Conservation (phyloP, 1,284 basidiomycete genomes). For the Gymnopus androsaceus region DNA sequence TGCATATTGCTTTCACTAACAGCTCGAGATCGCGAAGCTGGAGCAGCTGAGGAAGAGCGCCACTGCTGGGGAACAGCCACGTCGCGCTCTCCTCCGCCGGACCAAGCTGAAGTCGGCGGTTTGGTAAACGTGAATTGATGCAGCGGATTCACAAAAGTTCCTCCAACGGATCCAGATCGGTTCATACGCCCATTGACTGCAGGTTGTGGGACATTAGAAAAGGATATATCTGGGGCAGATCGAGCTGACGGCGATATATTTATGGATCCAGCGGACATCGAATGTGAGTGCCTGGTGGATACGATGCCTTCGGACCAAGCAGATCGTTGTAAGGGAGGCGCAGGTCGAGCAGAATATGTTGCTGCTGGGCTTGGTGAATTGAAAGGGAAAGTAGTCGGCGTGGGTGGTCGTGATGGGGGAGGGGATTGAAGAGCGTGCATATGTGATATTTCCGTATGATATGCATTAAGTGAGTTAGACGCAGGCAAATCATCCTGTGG, state of each 20-base stretch:
- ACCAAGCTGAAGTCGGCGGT: neutral
- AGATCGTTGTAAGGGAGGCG: slow-evolving; percentile 36
- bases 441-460: slow-evolving; percentile 30
- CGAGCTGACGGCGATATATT: slow-evolving; percentile 22
- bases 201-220: slow-evolving; percentile 25
- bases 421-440: slow-evolving; percentile 34
- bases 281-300: slow-evolving; percentile 41
- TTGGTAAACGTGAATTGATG: slow-evolving; percentile 44
- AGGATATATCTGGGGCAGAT: slow-evolving; percentile 23
- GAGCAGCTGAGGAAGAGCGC: slow-evolving; percentile 3
- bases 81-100: too few species aligned
- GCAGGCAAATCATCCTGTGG: slow-evolving; percentile 55
- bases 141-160: slow-evolving; percentile 37
- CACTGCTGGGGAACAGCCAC: slow-evolving; percentile 2
- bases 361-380: neutral
- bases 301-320: slow-evolving; percentile 42
- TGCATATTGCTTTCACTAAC: slow-evolving; percentile 17
- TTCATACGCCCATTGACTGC: slow-evolving; percentile 57
- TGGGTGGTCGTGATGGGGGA: slow-evolving; percentile 34
- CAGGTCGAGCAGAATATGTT: neutral
- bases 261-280: slow-evolving; percentile 26
- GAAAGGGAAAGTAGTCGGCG: neutral
- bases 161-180: slow-evolving; percentile 64
- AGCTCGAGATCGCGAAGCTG: neutral
- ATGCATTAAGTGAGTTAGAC: slow-evolving; percentile 21